Evolutionary conservation across 805 yeast species (phyloP).

Genomic region (Starmera quercuum): DNA sequence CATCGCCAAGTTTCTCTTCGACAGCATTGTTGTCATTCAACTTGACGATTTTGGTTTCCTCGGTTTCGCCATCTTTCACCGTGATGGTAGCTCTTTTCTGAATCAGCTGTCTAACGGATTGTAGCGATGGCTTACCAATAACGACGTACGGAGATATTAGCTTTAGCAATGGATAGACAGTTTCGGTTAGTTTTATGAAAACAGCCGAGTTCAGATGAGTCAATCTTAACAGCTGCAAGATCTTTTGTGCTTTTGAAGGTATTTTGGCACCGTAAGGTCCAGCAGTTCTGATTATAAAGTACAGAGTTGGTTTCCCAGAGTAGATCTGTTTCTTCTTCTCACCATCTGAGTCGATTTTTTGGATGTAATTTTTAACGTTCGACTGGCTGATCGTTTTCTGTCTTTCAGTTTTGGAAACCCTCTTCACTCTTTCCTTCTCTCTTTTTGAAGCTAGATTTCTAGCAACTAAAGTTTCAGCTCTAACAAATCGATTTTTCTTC

Average conservation of each 20-base stretch:
- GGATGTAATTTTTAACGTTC: conserved; percentile 22
- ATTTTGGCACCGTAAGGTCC: conserved; percentile 59
- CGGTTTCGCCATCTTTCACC: conserved; percentile 24
- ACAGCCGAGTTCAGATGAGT: conserved; percentile 59
- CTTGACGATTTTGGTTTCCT: conserved; percentile 31
- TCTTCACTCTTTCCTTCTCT: conserved; percentile 59
- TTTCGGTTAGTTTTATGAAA: conserved; percentile 54
- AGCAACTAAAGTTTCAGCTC: conserved; percentile 71
- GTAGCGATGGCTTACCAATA: conserved; percentile 66
- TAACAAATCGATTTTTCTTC: conserved; percentile 45
- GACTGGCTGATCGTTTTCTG: conserved; percentile 23
- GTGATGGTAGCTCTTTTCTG: conserved; percentile 68
- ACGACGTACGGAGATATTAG: conserved; percentile 67
- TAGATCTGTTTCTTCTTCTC: conserved; percentile 26
- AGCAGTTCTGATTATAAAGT: conserved; percentile 60
- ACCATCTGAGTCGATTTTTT: conserved; percentile 24
- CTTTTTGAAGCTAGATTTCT: conserved; percentile 57
- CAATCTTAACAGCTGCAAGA: conserved; percentile 56
- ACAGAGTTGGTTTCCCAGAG: conserved; percentile 39
- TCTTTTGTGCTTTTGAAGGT: conserved; percentile 55
- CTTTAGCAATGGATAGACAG: conserved; percentile 56
- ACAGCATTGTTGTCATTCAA: conserved; percentile 69
- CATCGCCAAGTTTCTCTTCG: conserved; percentile 64
- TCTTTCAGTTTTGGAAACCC: conserved; percentile 48
- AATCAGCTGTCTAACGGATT: conserved; percentile 62